Evolutionary conservation across 371 early-diverging fungal species (phyloP), one percentile per base, ranked within the genome.

Genomic region (Mortierella sp.): DNA sequence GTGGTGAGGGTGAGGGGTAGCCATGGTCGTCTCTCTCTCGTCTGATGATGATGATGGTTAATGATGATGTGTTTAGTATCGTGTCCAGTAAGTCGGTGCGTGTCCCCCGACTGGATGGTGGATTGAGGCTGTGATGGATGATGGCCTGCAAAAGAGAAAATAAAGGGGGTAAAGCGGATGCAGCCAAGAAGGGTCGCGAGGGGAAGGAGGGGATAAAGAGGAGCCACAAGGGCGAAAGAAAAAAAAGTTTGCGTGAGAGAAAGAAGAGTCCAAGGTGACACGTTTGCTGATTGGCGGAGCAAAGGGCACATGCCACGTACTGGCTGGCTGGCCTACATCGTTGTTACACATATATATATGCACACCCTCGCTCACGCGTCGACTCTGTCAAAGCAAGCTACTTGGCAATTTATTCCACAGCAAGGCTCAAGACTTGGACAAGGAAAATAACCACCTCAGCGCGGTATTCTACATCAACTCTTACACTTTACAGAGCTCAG

Each of bases 1-100:
- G 44, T 70, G 70, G 44, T 70, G 65, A 31, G 39, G 24, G 58
- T 52, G 64, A 2, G 64, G 29, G 26, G 68, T 45, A 64, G 74
- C 45, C 71, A 70, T 66, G 19, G 44, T 71, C 41, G 39, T 45
- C 4, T 53, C 14, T 19, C 7, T 63, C 22, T 63, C 31, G 37
- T 1, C 16, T 43, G 39, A 29, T 16, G 34, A 64, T 13, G 65
- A 31, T 8, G 31, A 13, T 0, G 2, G 29, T 55, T 19, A 22
- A 16, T 34, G 7, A 10, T 58, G 22, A 4, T n/a, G 5, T 3
- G 4, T 52, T 11, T 13, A 4, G 53, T 29, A 19, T 14, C 31
- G 58, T 34, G 19, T 8, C 26, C 16, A 31, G 58, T 31, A n/a
- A n/a, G n/a, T n/a, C n/a, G n/a, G 58, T 19, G 31, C 14, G 31